Evolutionary conservation across 345 rosid species (phyloP), one percentile per base, ranked within the genome.

Genomic region (Salix koriyanagi): DNA sequence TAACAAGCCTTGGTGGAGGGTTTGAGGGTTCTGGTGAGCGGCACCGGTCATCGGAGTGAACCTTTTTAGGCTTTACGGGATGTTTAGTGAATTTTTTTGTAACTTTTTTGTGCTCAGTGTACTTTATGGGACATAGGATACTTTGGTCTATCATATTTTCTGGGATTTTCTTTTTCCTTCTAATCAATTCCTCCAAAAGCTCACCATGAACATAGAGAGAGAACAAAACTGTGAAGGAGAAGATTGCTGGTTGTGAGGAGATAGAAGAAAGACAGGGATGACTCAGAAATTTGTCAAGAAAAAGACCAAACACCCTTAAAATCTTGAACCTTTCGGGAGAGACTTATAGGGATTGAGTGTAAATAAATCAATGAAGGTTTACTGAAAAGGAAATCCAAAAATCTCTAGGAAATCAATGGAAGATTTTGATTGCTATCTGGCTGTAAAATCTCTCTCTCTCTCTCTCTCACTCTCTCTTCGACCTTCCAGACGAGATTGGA

Each of bases 101-200:
- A 50, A 89, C 62, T 64, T 78, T 76, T 70, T 70, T 84, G 87
- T 93, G 97, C 46, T 90, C 92, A 0, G 93, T 90, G 86, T 83
- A 92, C 70, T 92, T 96, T 32, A 81, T 54, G 36, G 93, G 97
- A 73, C 86, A 85, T 8, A 90, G 82, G 78, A 81, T 81, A 21
- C 87, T 81, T 36, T 72, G 83, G 54, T 88, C 89, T 86, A 87
- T 86, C 65, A 41, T 69, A 23, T 12, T 46, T 26, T 42, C 65
- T 18, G 42, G 18, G 14, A 10, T 8, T 39, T 3, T 66, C 23
- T 44, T 10, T 72, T 12, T 7, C 1, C 58, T 4, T 14, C 23
- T 18, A 32, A 34, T 12, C 25, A 7, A 11, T 28, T 44, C 7
- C 23, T 52, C 75, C 72, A 37, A 76, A 65, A 30, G 39, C 79